A percentile compares a stretch with the other conserved stretches of the same genome.
These are phyloP conservation scores for Torulaspora gathmanii DNA, from an alignment of 805 yeast genomes.

Conservation along the genomic window DNA sequence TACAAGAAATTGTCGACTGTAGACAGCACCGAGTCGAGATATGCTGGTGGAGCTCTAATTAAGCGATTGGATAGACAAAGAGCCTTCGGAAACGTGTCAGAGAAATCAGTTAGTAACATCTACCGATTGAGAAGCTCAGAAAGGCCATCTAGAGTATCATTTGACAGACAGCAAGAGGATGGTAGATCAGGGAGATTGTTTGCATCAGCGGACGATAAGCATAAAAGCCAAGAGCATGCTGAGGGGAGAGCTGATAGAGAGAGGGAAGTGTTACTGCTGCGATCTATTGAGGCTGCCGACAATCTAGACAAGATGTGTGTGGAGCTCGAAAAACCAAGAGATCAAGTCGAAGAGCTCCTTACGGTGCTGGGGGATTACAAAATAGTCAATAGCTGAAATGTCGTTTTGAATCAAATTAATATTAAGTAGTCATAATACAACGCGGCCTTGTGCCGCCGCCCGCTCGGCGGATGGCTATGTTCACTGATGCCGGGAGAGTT, in stretches of 20 bases:
- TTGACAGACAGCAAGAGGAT: conserved; percentile 19
- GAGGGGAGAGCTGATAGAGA: conserved; percentile 24
- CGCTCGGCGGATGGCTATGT: not conserved
- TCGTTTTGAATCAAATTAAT: not conserved
- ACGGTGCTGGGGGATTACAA: conserved; percentile 48
- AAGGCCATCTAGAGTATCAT: conserved; percentile 25
- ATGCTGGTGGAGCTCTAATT: conserved; percentile 1
- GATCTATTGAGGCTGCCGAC: conserved; percentile 47
- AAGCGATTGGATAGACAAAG: conserved; percentile 6
- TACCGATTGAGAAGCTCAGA: conserved; percentile 11
- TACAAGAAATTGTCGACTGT: conserved; percentile 28
- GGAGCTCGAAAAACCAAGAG: conserved; percentile 51
- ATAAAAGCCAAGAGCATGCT: conserved; percentile 7
- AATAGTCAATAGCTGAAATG: conserved; percentile 39
- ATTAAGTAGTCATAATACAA: conserved; percentile 9
- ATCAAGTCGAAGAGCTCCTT: conserved; percentile 50
- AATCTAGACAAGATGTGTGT: conserved; percentile 68
- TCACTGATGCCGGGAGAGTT: conserved; percentile 9
- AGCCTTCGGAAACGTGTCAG: conserved; percentile 12
- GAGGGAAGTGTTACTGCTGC: conserved; percentile 34
- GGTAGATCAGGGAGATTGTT: conserved; percentile 2
- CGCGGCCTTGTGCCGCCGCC: not conserved
- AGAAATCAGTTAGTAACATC: conserved; percentile 6
- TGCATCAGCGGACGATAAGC: conserved; percentile 3
- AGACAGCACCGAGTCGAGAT: not conserved